phyloP scores from a whole-genome alignment of 2,329 filamentous ascomycete genomes.

The Neopestalotiopsis sp. region DNA sequence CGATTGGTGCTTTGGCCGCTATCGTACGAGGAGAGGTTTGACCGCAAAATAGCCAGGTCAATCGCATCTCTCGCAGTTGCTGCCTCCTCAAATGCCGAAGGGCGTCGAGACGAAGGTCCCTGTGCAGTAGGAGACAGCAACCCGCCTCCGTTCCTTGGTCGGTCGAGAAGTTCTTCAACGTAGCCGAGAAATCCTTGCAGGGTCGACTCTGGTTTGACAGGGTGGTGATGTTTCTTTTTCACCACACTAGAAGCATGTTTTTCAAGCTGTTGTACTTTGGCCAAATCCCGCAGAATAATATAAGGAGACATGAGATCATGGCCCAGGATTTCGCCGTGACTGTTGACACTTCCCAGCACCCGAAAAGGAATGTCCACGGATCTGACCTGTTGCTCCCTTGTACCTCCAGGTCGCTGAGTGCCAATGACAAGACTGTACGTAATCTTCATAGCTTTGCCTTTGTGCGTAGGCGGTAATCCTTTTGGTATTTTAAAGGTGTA shows the following conservation, averaged over 20 bases:
- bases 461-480: conserved; percentile 89
- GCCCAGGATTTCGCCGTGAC: conserved; percentile 83
- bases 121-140: conserved; percentile 77
- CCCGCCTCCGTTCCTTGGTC: conserved; percentile 61
- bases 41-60: conserved; percentile 86
- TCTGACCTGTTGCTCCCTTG: conserved; percentile 81
- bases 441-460: conserved; percentile 93
- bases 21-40: conserved; percentile 66
- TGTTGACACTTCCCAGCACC: conserved; percentile 90
- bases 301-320: conserved; percentile 96
- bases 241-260: conserved; percentile 32
- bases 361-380: conserved; percentile 94
- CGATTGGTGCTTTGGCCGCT: conserved; percentile 85
- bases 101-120: conserved; percentile 58
- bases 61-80: conserved; percentile 82
- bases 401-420: conserved; percentile 82
- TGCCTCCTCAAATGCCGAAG: conserved; percentile 60
- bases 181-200: conserved; percentile 76
- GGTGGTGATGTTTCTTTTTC: conserved; percentile 32
- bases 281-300: conserved; percentile 84
- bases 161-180: conserved; percentile 75
- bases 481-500: conserved; percentile 87
- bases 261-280: conserved; percentile 64
- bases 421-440: conserved; percentile 90
- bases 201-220: conserved; percentile 42